Evolutionary conservation across 352 stramenopile species (phyloP).

Genomic region (Phytophthora foliorum): DNA sequence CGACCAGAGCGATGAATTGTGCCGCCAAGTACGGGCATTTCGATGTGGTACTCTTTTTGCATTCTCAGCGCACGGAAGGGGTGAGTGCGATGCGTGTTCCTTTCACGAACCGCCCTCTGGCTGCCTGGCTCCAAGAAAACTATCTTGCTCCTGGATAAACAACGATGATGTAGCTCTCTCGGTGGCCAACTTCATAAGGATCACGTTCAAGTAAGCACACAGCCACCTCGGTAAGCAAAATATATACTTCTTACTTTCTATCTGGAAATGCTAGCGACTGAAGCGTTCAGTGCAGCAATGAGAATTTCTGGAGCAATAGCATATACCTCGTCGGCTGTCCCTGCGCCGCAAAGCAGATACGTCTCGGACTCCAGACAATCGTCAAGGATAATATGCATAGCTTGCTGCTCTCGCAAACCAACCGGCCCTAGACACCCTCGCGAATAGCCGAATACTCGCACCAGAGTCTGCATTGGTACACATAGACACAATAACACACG

Average conservation of each 20-base stretch:
- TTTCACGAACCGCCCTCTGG: no score
- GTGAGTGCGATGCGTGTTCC: no score
- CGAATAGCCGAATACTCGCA: slow-evolving; percentile 74
- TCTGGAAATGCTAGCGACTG: slow-evolving; percentile 27
- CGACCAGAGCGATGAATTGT: no score
- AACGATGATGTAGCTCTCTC: no score
- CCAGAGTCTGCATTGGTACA: slow-evolving; percentile 46
- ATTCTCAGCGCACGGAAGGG: no score
- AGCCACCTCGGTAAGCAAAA: no score
- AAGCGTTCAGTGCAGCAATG: slow-evolving; percentile 18
- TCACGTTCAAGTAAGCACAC: no score
- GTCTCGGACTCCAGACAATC: slow-evolving; percentile 29
- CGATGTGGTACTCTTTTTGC: no score
- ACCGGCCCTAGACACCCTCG: slow-evolving; percentile 72
- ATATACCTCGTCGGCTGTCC: slow-evolving; percentile 58
- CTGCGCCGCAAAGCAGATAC: slow-evolving; percentile 62
- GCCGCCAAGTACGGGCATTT: no score
- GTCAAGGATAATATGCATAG: slow-evolving; percentile 68
- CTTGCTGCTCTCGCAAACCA: slow-evolving; percentile 60
- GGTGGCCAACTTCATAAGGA: no score
- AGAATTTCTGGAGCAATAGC: slow-evolving; percentile 41
- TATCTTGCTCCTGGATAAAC: no score
- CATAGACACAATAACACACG: slow-evolving; percentile 2
- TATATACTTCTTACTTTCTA: slow-evolving; percentile 18
- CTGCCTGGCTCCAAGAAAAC: no score